These are phyloP conservation scores for Botryosphaeria dothidea DNA, from an alignment of 2,329 filamentous ascomycete genomes.

Conservation along the genomic window DNA sequence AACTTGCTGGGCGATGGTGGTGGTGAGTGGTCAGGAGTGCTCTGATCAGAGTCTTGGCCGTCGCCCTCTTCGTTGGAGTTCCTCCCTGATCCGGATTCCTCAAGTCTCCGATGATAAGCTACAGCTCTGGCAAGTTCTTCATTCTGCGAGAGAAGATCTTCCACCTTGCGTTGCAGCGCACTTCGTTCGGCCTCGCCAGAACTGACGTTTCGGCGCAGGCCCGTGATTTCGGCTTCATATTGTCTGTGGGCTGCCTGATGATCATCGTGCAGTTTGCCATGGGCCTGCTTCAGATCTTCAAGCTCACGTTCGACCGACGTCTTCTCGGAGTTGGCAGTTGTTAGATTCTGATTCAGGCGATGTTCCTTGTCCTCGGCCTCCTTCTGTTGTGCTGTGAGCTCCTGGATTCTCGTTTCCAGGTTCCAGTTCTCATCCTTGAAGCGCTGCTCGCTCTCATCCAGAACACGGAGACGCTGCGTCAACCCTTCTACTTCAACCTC, in stretches of 20 bases:
- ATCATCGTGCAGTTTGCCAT: constrained; percentile 80
- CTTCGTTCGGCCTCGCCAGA: constrained; percentile 76
- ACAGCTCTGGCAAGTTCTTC: constrained; percentile 86
- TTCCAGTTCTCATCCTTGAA: constrained; percentile 99
- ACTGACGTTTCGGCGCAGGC: constrained; percentile 76
- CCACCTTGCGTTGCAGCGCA: constrained; percentile 79
- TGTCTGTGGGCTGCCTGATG: constrained; percentile 75
- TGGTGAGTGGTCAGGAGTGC: constrained; percentile 86
- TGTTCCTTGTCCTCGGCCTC: constrained; percentile 82
- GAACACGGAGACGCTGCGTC: constrained; percentile 73
- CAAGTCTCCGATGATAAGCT: constrained; percentile 68
- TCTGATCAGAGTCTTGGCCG: constrained; percentile 57
- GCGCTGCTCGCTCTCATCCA: constrained; percentile 92
- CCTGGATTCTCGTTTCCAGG: constrained; percentile 87
- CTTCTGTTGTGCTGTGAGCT: constrained; percentile 71
- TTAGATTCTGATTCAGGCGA: constrained; percentile 73
- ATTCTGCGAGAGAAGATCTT: constrained; percentile 86
- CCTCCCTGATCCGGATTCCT: constrained; percentile 63
- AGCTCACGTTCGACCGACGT: constrained; percentile 77
- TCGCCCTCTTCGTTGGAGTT: constrained; percentile 45
- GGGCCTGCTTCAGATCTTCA: constrained; percentile 80
- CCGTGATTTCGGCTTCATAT: constrained; percentile 85
- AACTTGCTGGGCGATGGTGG: constrained; percentile 88
- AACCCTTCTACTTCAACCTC: constrained; percentile 81
- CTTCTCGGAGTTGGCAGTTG: constrained; percentile 72